These are phyloP conservation scores for Fonsecaea nubica DNA, from an alignment of 2,329 filamentous ascomycete genomes.

Conservation along the genomic window DNA sequence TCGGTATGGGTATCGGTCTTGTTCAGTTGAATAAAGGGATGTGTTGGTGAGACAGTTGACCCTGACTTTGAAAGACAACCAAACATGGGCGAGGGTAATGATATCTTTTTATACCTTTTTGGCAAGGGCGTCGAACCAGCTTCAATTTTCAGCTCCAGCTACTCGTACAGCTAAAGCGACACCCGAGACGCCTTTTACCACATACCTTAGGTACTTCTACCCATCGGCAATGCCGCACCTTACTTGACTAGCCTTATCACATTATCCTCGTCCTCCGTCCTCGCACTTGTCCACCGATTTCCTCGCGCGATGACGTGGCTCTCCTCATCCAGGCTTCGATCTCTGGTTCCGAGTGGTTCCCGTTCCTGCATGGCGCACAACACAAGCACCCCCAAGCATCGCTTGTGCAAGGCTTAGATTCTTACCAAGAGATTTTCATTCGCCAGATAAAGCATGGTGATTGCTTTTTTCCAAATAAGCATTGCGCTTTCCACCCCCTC, in stretches of 20 bases:
- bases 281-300: neutral
- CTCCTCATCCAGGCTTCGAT: neutral
- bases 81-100: no score
- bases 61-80: no score
- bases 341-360: neutral
- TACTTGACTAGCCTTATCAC: neutral
- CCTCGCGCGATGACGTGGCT: slow-evolving; percentile 6
- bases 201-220: no score
- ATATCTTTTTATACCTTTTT: neutral
- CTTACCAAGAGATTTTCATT: neutral
- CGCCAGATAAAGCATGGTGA: neutral
- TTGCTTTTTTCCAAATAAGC: slow-evolving; percentile 3
- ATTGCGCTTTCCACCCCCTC: neutral
- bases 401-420: slow-evolving; percentile 3
- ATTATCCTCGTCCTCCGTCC: no score
- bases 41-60: neutral
- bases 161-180: no score
- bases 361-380: slow-evolving; percentile 2
- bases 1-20: neutral
- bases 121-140: neutral
- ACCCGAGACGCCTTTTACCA: no score
- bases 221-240: neutral
- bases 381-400: slow-evolving; percentile 22
- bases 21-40: neutral
- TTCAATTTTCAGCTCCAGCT: neutral